phyloP scores from a whole-genome alignment of 2,329 filamentous ascomycete genomes.

The Claviceps fusiformis region DNA sequence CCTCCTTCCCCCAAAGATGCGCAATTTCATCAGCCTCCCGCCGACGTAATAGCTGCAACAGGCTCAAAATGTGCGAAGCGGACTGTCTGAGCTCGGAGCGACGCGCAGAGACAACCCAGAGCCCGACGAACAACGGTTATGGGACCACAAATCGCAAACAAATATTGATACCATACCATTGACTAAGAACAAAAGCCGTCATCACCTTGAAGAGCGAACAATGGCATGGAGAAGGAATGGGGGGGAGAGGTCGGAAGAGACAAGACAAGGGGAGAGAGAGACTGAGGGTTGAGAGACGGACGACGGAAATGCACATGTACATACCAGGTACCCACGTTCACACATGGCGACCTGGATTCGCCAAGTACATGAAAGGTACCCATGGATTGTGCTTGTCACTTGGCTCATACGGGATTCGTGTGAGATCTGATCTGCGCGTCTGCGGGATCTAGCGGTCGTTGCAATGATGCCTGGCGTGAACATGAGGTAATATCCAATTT shows the following conservation, averaged over 20 bases:
- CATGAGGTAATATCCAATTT: too few species aligned
- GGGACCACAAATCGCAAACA: background rate
- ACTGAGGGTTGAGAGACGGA: background rate
- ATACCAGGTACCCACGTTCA: too few species aligned
- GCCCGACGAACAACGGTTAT: background rate
- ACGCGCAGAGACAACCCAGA: background rate
- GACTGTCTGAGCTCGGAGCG: constrained; percentile 3
- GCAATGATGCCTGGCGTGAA: too few species aligned
- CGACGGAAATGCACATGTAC: too few species aligned
- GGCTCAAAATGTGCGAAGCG: background rate
- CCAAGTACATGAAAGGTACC: too few species aligned
- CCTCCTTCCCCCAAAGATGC: background rate
- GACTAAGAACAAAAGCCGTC: too few species aligned
- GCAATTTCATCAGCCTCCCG: background rate
- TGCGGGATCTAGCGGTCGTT: too few species aligned
- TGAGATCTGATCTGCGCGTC: too few species aligned
- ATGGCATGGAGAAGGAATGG: background rate
- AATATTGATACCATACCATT: background rate
- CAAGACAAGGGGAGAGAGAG: background rate
- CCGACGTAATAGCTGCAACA: background rate
- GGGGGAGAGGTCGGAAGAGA: background rate
- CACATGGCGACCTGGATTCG: too few species aligned
- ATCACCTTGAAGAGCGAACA: background rate
- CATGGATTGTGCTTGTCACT: too few species aligned
- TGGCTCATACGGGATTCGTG: too few species aligned